Percentiles rank a stretch among this genome's conserved stretches.
These are phyloP conservation scores for Epichloe scottii DNA, from an alignment of 2,329 filamentous ascomycete species.

Conservation along the genomic window DNA sequence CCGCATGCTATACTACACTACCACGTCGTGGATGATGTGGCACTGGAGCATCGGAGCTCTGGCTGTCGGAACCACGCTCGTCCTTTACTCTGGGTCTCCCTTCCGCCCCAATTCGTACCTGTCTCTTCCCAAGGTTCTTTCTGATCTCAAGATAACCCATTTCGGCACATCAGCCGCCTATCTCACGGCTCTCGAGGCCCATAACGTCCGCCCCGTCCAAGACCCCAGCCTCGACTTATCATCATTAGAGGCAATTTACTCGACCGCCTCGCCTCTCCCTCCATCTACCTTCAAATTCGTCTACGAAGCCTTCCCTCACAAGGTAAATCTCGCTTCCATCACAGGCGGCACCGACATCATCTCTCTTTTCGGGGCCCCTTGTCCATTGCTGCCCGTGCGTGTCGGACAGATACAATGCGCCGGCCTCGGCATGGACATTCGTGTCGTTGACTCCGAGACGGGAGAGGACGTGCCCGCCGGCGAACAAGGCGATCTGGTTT, in stretches of 20 bases:
- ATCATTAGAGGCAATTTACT: constrained; percentile 74
- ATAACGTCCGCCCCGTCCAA: constrained; percentile 44
- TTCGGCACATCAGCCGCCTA: constrained; percentile 95
- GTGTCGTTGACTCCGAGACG: constrained; percentile 43
- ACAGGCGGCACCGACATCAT: constrained; percentile 96
- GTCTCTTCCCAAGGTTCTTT: constrained; percentile 71
- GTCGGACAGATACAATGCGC: constrained; percentile 66
- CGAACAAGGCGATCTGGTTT: constrained; percentile 78
- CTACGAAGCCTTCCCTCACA: constrained; percentile 66
- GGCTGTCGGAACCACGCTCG: constrained; percentile 66
- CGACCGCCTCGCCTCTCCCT: constrained; percentile 81
- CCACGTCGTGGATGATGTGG: constrained; percentile 99
- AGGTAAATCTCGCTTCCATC: constrained; percentile 83
- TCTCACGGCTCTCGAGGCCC: constrained; percentile 79
- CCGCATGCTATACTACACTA: constrained; percentile 85
- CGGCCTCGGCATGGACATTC: constrained; percentile 68
- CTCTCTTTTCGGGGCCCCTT: constrained; percentile 82
- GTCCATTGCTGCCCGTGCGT: constrained; percentile 59
- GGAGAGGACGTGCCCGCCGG: constrained; percentile 44
- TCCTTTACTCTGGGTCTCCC: constrained; percentile 87
- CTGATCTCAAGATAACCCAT: constrained; percentile 72
- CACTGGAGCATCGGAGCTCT: constrained; percentile 88
- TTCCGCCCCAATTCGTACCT: constrained; percentile 70
- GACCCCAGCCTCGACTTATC: constrained; percentile 45
- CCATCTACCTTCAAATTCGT: constrained; percentile 89